Conservation (phyloP, 2,329 filamentous ascomycete genomes). For the Pyrenophora seminiperda region DNA sequence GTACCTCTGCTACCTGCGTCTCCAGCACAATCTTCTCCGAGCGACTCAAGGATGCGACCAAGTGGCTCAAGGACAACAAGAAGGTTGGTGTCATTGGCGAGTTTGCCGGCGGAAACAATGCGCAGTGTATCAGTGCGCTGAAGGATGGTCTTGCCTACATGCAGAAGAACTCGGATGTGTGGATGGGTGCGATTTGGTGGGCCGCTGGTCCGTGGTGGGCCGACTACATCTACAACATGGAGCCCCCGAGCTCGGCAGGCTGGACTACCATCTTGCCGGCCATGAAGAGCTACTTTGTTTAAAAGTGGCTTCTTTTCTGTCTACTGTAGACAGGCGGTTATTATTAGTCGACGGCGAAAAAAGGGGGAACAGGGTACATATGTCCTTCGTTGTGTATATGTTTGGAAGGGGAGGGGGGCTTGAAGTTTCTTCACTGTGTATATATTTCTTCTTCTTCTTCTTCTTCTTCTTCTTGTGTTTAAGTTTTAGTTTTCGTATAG, state of each 20-base stretch:
- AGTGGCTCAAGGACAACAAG: constrained; percentile 60
- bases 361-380: too few species aligned
- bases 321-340: too few species aligned
- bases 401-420: not conserved
- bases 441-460: constrained; percentile 8
- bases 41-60: constrained; percentile 57
- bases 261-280: constrained; percentile 46
- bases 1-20: constrained; percentile 58
- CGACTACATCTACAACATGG: constrained; percentile 56
- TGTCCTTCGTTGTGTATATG: too few species aligned
- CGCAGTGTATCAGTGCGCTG: constrained; percentile 56
- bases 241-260: constrained; percentile 54
- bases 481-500: too few species aligned
- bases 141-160: constrained; percentile 57
- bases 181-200: constrained; percentile 62
- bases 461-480: not conserved
- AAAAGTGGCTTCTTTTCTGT: not conserved
- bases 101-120: constrained; percentile 59
- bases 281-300: constrained; percentile 45
- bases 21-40: constrained; percentile 60
- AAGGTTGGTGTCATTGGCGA: constrained; percentile 62
- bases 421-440: constrained; percentile 2
- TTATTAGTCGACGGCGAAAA: too few species aligned
- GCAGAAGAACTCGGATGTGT: constrained; percentile 57
- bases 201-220: constrained; percentile 60